phyloP scores from a whole-genome alignment of 306 rosid species.

The Sophora flavescens region DNA sequence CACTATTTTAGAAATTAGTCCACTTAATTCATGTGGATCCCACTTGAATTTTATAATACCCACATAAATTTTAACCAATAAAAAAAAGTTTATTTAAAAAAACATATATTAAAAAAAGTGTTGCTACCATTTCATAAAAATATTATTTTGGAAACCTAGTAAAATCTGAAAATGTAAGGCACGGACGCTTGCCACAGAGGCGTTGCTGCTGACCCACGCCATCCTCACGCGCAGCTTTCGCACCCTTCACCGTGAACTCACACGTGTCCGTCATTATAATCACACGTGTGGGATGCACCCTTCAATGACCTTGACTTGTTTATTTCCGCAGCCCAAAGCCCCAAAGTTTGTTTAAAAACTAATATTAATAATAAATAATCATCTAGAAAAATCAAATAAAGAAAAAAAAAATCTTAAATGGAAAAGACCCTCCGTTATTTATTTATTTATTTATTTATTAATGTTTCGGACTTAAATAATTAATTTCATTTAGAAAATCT shows the following conservation, averaged over 20 bases:
- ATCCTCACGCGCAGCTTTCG: slow-evolving; percentile 44
- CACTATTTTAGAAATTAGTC: too few species aligned
- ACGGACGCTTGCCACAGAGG: slow-evolving; percentile 35
- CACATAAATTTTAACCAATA: too few species aligned
- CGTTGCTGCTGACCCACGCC: slow-evolving; percentile 36
- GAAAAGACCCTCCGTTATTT: not conserved
- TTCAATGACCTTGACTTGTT: slow-evolving; percentile 41
- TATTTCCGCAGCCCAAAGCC: slow-evolving; percentile 1
- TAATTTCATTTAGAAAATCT: slow-evolving; percentile 32
- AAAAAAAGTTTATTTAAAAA: too few species aligned
- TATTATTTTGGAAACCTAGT: too few species aligned
- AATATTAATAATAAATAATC: not conserved
- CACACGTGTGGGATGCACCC: slow-evolving; percentile 46
- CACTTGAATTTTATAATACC: too few species aligned
- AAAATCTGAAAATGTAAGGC: slow-evolving; percentile 41
- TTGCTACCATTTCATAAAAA: too few species aligned
- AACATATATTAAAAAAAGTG: too few species aligned
- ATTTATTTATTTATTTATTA: not conserved
- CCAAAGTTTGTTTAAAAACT: not conserved
- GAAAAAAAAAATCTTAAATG: not conserved
- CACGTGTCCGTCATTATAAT: slow-evolving; percentile 11
- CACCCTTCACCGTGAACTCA: slow-evolving; percentile 22
- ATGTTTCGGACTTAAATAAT: slow-evolving; percentile 8
- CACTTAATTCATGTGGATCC: too few species aligned
- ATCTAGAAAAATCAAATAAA: not conserved